Evolutionary conservation across 179 eudicot genomes (phyloP).

Genomic region (Kewa caespitosa): DNA sequence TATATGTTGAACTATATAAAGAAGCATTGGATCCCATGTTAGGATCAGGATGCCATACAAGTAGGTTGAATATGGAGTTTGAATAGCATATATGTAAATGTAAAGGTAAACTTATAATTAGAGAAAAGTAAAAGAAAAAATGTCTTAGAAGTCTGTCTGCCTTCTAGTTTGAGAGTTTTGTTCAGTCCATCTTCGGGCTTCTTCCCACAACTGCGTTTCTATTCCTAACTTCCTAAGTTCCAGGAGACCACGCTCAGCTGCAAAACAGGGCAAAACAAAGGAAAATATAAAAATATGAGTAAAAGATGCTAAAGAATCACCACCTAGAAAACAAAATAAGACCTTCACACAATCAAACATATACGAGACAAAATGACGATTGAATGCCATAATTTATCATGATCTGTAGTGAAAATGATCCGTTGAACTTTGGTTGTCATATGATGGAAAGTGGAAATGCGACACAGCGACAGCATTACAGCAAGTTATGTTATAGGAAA

Average conservation of each 20-base stretch:
- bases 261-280: neutral
- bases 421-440: no score
- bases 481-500: no score
- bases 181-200: constrained; percentile 46
- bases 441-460: no score
- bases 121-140: neutral
- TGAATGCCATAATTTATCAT: no score
- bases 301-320: neutral
- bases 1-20: no score
- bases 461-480: no score
- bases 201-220: constrained; percentile 80
- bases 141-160: constrained; percentile 35
- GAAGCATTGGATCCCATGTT: no score
- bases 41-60: no score
- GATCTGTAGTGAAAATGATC: no score
- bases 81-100: neutral
- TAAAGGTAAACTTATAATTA: neutral
- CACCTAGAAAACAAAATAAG: neutral
- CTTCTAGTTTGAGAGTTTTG: constrained; percentile 37
- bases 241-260: constrained; percentile 81
- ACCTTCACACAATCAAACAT: neutral
- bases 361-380: no score
- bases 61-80: neutral
- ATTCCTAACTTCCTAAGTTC: constrained; percentile 83
- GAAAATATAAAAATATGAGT: neutral